Percentiles rank a stretch among this genome's conserved stretches.
Conservation (phyloP, 192 early-diverging fungal genomes). For the Spizellomyces sp. region DNA sequence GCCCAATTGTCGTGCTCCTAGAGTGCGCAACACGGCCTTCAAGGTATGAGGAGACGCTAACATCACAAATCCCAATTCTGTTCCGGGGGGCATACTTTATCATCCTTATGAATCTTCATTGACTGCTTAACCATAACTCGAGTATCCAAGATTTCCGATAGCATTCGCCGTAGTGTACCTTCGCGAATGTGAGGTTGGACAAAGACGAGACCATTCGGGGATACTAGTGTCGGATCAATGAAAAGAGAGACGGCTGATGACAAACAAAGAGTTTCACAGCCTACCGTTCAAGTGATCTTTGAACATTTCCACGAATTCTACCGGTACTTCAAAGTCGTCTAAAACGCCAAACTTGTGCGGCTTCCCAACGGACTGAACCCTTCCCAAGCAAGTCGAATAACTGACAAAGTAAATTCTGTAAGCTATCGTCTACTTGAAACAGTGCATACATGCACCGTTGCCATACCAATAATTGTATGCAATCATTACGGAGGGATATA, state of each 20-base stretch:
- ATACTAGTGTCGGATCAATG: slow-evolving; percentile 23
- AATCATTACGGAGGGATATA: slow-evolving; percentile 96
- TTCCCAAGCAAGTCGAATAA: slow-evolving; percentile 87
- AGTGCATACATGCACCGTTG: not conserved
- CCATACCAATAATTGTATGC: slow-evolving; percentile 89
- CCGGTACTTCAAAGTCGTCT: slow-evolving; percentile 55
- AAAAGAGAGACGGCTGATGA: slow-evolving; percentile 24
- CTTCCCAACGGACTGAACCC: slow-evolving; percentile 41
- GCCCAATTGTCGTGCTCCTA: slow-evolving; percentile 83
- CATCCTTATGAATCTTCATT: slow-evolving; percentile 72
- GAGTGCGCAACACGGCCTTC: slow-evolving; percentile 60
- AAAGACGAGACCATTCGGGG: slow-evolving; percentile 87
- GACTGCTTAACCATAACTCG: slow-evolving; percentile 86
- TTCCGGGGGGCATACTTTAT: slow-evolving; percentile 42
- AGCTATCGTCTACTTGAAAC: not conserved
- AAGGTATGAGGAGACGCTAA: not conserved
- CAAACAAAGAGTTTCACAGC: slow-evolving; percentile 6
- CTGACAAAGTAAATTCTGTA: slow-evolving; percentile 14
- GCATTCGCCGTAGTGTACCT: slow-evolving; percentile 80
- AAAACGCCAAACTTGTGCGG: slow-evolving; percentile 66
- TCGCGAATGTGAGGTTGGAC: slow-evolving; percentile 80
- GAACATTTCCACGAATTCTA: slow-evolving; percentile 62
- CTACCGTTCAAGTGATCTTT: slow-evolving; percentile 71
- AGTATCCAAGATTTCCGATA: slow-evolving; percentile 85
- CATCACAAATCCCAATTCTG: not conserved